A percentile compares a stretch with the other conserved stretches of the same genome.
Conservation (phyloP, 805 yeast species). For the Hanseniaspora lachancei region DNA sequence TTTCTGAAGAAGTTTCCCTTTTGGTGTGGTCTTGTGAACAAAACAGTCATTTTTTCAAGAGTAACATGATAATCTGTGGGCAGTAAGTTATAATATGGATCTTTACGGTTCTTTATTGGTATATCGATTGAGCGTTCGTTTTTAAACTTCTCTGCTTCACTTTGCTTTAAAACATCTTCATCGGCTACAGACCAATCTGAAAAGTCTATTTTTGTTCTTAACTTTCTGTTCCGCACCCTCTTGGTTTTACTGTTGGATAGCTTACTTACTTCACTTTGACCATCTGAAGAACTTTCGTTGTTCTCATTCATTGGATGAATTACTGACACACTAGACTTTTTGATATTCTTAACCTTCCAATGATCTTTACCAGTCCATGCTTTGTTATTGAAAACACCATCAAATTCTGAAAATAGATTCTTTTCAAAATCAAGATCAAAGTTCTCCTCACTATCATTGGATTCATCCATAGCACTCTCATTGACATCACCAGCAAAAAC, state of each 20-base stretch:
- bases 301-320: background rate
- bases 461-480: conserved; percentile 19
- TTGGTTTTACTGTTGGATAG: background rate
- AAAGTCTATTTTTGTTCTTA: conserved; percentile 29
- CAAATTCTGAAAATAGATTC: conserved; percentile 70
- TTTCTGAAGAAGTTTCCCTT: conserved; percentile 27
- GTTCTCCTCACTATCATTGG: conserved; percentile 17
- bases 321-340: conserved; percentile 20
- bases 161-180: conserved; percentile 32
- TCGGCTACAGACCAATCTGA: conserved; percentile 27
- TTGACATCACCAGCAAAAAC: conserved; percentile 16
- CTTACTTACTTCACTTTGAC: background rate
- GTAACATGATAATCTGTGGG: conserved; percentile 68
- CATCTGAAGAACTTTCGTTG: background rate
- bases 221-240: conserved; percentile 15
- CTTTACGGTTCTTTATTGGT: conserved; percentile 31
- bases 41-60: conserved; percentile 49
- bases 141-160: conserved; percentile 11
- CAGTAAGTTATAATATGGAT: conserved; percentile 36
- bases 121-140: conserved; percentile 28
- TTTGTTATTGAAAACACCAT: conserved; percentile 41
- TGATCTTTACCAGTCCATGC: conserved; percentile 91
- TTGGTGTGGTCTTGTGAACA: conserved; percentile 55
- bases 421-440: conserved; percentile 31
- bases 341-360: conserved; percentile 67